Conservation (phyloP, 208 protist genomes). For the Chromosphaera perkinsii region DNA sequence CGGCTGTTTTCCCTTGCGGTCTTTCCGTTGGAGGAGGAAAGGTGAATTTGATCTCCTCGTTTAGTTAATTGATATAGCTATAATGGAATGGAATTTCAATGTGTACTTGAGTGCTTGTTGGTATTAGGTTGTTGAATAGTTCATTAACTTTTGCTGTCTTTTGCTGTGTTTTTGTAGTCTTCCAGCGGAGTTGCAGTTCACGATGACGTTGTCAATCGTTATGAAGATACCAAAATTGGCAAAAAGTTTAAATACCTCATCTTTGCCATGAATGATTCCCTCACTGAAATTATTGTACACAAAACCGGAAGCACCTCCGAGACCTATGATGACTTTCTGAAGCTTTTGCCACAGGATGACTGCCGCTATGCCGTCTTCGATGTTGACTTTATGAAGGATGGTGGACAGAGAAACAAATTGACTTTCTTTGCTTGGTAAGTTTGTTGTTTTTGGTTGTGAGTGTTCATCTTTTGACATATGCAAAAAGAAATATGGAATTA, state of each 20-base stretch:
- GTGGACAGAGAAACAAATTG: conserved; percentile 68
- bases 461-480: too few relatives aligned
- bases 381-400: conserved; percentile 68
- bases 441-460: conserved; percentile 48
- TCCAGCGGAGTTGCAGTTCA: conserved; percentile 71
- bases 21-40: too few relatives aligned
- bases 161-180: too few relatives aligned
- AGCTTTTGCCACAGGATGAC: conserved; percentile 56
- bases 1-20: too few relatives aligned
- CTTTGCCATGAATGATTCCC: conserved; percentile 70
- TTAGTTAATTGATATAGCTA: too few relatives aligned
- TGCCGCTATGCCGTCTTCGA: conserved; percentile 81
- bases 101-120: too few relatives aligned
- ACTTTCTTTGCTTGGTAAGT: conserved; percentile 71
- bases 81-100: too few relatives aligned
- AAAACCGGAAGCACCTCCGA: conserved; percentile 50
- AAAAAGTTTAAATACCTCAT: conserved; percentile 68
- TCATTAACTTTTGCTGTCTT: too few relatives aligned
- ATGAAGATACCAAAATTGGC: conserved; percentile 74
- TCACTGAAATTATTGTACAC: conserved; percentile 69
- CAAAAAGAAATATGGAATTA: too few relatives aligned
- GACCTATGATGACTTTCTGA: conserved; percentile 70
- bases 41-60: too few relatives aligned
- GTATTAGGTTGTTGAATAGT: too few relatives aligned
- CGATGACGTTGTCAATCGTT: conserved; percentile 56